Evolutionary conservation across 306 rosid species (phyloP), one percentile per base, ranked within the genome.

Genomic region (Cucurbita argyrosperma): DNA sequence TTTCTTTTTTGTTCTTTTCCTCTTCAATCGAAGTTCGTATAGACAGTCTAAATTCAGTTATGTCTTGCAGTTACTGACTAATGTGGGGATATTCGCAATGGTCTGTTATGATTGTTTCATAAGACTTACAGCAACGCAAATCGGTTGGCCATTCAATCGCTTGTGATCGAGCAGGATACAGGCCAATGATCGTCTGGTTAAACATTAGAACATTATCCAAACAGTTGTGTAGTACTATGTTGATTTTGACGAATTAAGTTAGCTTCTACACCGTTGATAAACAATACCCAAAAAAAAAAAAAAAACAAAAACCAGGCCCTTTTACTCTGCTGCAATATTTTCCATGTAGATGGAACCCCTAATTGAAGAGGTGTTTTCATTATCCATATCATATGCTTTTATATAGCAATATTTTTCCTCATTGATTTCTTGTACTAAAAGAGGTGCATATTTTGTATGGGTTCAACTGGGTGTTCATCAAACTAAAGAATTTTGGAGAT

Each of bases 241-340:
- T 68, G 57, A 68, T 68, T 68, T 68, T 68, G 56, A 68, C 40
- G 38, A 67, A 23, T 21, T 46, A 19, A 43, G 57, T 5, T 67
- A 47, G 73, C 56, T 46, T 67, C 40, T 67, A 46, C 73, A 21
- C 13, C 40, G 10, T 46, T 46, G 55, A 68, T 68, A 68, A 62
- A 38, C 49, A 8, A 56, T 7, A 57, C 62, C 62, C 38, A 10
- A 57, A 57, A 57, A 21, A 57, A 62, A 11, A 46, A 46, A 46
- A 0, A 0, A 19, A 11, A 66, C n/a, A 66, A 66, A 66, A 45
- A 12, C 37, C 37, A 47, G 43, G 11, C 73, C 40, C 42, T 68
- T 68, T 43, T 46, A 42, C 8, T 68, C 73, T 68, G 73, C 73
- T 68, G 73, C 73, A 46, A 68, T 46, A 66, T 66, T 19, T 66